A percentile compares a stretch with the other conserved stretches of the same genome.
These are phyloP conservation scores for Dryas drummondii DNA, from an alignment of 306 rosid species.

Conservation along the genomic window DNA sequence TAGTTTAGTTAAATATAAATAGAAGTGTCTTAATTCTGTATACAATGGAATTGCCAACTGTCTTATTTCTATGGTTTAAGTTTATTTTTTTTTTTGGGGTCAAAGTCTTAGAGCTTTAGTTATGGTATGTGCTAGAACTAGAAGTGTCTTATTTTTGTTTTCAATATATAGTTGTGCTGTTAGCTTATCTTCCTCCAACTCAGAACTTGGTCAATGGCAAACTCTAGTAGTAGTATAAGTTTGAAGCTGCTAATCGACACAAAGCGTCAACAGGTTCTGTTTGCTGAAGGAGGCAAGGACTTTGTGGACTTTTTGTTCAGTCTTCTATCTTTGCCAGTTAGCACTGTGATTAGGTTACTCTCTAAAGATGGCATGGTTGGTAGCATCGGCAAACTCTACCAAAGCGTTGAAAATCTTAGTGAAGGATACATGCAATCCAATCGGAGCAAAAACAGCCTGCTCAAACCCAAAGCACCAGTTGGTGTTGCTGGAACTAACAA, in stretches of 20 bases:
- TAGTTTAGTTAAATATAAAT: too few species aligned
- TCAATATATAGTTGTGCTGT: too few species aligned
- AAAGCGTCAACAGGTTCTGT: slow-evolving; percentile 10
- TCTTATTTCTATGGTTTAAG: too few species aligned
- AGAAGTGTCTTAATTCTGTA: too few species aligned
- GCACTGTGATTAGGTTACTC: slow-evolving; percentile 8
- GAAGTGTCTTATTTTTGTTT: too few species aligned
- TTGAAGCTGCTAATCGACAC: slow-evolving; percentile 15
- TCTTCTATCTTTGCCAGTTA: slow-evolving; percentile 33
- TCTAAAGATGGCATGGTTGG: slow-evolving; percentile 6
- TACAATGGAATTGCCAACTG: too few species aligned
- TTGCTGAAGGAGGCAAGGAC: slow-evolving; percentile 27
- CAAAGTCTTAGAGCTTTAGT: too few species aligned
- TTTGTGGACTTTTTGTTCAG: slow-evolving; percentile 25
- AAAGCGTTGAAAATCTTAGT: slow-evolving; percentile 16
- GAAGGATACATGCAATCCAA: slow-evolving; percentile 1
- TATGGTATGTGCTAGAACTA: too few species aligned
- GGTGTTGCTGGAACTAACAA: background rate
- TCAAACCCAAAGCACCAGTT: slow-evolving; percentile 1
- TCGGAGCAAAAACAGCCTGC: background rate
- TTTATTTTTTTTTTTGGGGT: too few species aligned
- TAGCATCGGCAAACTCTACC: slow-evolving; percentile 11
- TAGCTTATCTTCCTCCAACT: too few species aligned
- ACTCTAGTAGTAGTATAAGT: background rate
- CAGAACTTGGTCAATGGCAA: background rate